Evolutionary conservation across 495 filamentous ascomycete species (phyloP), one percentile per base, ranked within the genome.

Genomic region (Xylaria telfairii): DNA sequence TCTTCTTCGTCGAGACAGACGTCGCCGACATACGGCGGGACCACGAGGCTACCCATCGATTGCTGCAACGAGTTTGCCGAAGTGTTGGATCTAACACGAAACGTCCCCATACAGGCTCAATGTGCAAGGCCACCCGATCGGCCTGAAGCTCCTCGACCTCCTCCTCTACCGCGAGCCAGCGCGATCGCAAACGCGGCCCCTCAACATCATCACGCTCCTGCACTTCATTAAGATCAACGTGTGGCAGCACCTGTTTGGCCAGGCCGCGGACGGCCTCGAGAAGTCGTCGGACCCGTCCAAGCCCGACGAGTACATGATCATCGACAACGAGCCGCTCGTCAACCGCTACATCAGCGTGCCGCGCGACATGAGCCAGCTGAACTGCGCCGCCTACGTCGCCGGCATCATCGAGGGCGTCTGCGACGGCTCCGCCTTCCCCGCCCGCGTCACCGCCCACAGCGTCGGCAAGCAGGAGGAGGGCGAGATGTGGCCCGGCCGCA

Each of bases 281-380:
- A 93, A 94, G 81, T 92, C 90, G 68, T 87, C 89, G n/a, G 90
- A 92, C 65, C 87, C 91, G 4, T 88, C 90, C 21, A 94, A 92
- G 15, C 90, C 92, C 3, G 92, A 94, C 77, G 94, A 98, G 83
- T 99, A 98, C 85, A 97, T 99, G 95, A 93, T 99, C 74, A 90
- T 90, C 69, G 96, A 99, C 79, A 97, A 99, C 78, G 96, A 98
- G 76, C 96, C 96, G 49, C 83, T 98, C 17, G 95, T 98, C 19
- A 98, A 97, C 77, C 90, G 90, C 26, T 98, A 96, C 79, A 92
- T 99, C 76, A 92, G 89, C 73, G 92, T 98, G 44, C 96, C 96
- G 28, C 90, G 90, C 72, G 96, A 99, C 81, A 97, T 99, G 94
- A 92, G 85, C 80, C 91, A 95, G 87, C 87, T 99, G 70, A 99